phyloP scores from a whole-genome alignment of 1,284 basidiomycete genomes.

The Flammula alnicola region DNA sequence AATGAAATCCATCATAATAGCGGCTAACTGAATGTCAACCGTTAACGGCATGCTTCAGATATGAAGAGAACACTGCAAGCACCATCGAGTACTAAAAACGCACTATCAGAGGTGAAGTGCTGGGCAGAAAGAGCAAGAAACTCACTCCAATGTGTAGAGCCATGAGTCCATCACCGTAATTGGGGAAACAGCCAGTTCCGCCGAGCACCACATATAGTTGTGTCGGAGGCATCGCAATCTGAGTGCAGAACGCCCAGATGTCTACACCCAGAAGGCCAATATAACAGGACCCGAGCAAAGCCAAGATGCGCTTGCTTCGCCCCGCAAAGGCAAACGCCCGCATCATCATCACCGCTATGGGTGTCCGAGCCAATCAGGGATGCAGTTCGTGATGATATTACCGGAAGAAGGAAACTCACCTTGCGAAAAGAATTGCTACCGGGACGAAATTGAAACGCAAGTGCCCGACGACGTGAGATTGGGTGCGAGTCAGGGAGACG shows the following conservation, averaged over 20 bases:
- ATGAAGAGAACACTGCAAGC: background rate
- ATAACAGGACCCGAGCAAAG: slow-evolving; percentile 36
- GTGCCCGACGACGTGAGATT: background rate
- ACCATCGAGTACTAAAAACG: slow-evolving; percentile 26
- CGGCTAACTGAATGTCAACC: slow-evolving; percentile 17
- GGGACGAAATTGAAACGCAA: background rate
- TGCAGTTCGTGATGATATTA: background rate
- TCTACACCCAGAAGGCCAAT: slow-evolving; percentile 33
- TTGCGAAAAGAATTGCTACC: slow-evolving; percentile 34
- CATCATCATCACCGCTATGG: slow-evolving; percentile 42
- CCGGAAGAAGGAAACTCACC: slow-evolving; percentile 21
- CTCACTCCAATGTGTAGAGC: slow-evolving; percentile 40
- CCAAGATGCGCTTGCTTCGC: slow-evolving; percentile 32
- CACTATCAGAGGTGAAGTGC: background rate
- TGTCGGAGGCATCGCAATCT: slow-evolving; percentile 25
- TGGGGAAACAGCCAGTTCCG: slow-evolving; percentile 46
- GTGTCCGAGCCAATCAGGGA: background rate
- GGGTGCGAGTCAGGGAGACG: no score
- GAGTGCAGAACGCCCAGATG: slow-evolving; percentile 39
- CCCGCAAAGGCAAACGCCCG: slow-evolving; percentile 42
- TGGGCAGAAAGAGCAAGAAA: background rate
- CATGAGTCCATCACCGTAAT: slow-evolving; percentile 34
- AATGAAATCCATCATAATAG: slow-evolving; percentile 25
- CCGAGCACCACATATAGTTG: slow-evolving; percentile 28
- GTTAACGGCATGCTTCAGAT: background rate